Evolutionary conservation across 2,329 filamentous ascomycete species (phyloP).

Genomic region (Xylariaceae sp.): DNA sequence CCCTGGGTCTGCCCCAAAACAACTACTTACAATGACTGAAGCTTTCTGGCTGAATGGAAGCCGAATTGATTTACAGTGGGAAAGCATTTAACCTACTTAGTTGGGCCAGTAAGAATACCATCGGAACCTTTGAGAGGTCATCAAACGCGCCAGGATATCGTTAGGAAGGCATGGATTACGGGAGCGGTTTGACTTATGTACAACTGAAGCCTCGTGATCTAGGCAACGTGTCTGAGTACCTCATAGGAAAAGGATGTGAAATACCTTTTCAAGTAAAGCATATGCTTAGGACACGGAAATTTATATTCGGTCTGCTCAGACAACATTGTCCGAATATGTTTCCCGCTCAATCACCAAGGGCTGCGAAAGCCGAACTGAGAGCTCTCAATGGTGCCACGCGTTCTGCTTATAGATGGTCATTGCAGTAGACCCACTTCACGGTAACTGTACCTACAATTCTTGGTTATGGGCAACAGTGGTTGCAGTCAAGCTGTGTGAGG

Average conservation of each 20-base stretch:
- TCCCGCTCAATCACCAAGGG: constrained; percentile 7
- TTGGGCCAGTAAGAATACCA: constrained; percentile 41
- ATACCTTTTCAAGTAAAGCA: constrained; percentile 6
- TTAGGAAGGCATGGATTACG: no score
- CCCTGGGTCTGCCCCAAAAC: not conserved
- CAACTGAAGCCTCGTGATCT: no score
- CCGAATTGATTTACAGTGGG: constrained; percentile 40
- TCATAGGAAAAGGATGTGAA: constrained; percentile 35
- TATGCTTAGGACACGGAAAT: constrained; percentile 1
- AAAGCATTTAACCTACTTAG: no score
- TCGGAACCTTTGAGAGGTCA: constrained; percentile 46
- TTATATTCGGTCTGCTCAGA: constrained; percentile 1
- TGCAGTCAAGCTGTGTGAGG: constrained; percentile 28
- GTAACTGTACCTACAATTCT: constrained; percentile 30
- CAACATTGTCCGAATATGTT: not conserved
- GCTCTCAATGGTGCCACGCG: constrained; percentile 23
- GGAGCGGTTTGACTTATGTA: no score
- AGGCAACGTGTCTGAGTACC: constrained; percentile 50
- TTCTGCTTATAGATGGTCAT: constrained; percentile 30
- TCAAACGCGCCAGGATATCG: constrained; percentile 53
- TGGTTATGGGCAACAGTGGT: constrained; percentile 31
- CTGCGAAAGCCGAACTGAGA: constrained; percentile 21
- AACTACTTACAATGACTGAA: not conserved
- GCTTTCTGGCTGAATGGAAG: not conserved
- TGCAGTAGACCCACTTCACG: constrained; percentile 29